Base-by-base conservation (phyloP, 2,329 filamentous ascomycete genomes). In the Thielaviopsis euricoi region DNA sequence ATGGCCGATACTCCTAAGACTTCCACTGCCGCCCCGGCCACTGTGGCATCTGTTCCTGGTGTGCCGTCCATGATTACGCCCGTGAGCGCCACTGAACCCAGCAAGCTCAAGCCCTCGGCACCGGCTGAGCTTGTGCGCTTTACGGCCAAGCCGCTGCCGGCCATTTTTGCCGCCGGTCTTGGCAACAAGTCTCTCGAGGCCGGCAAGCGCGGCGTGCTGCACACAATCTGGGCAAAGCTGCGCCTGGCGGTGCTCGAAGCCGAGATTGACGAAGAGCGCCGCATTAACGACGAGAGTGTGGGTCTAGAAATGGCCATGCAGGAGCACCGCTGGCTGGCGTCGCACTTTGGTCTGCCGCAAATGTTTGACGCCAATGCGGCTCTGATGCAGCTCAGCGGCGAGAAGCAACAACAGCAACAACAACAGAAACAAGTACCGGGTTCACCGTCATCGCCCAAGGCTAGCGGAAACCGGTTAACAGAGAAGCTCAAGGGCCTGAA, bases 191-290 rank as follows among this genome's bases (percentile, higher is more conserved):
- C 48, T 10, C 80, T 80, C 13, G 76, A 80, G 23, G 74, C 82
- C 19, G 87, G 87, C 6, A 83, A 83, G 64, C 86, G 87, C 62
- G 89, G 89, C 1, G 87, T 95, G 1, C 71, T 95, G 60, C 90
- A 95, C 67, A 95, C 88, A 1, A 82, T 91, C 59, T 96, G 90
- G 89, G 90, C 87, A 19, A 89, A 89, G 74, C 85, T 87, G 68
- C 77, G 89, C 49, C 72, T 95, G 22, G 80, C 82, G 33, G 83
- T 86, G 62, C 73, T 95, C 53, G 81, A 89, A 55, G 76, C 76
- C 59, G 89, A 95, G 73, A 91, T 95, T 64, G 80, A 79, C 10
- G 73, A 74, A 7, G 89, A 95, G 72, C 78, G 85, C 66, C 78
- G 77, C 64, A 74, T 76, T 62, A 95, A 94, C 66, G 77, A 79